Evolutionary conservation across 1,284 basidiomycete species (phyloP), one percentile per base, ranked within the genome.

Genomic region (Ganoderma multipileum): DNA sequence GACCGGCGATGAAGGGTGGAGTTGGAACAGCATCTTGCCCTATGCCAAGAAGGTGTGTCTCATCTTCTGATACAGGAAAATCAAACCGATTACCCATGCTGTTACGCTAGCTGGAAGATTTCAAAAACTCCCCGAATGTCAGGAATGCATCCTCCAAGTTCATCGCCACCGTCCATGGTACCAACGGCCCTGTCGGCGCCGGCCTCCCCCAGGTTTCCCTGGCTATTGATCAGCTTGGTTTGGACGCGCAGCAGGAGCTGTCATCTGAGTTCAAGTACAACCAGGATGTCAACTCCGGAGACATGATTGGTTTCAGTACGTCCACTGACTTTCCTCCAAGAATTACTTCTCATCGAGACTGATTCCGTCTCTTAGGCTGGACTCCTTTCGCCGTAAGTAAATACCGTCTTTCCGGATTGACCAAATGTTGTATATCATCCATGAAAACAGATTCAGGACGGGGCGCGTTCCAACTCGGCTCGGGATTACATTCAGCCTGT

Each of bases 241-340:
- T 82, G 36, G 67, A 78, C 14, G 78, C 83, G 0, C 78, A 78
- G 7, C 57, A 74, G 39, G 70, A 81, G 61, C 72, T 80, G 1
- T 42, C 74, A 0, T 66, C 68, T 0, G 77, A 81, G 61, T 84
- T 83, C 66, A 79, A 80, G 1, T 84, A 77, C 73, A 83, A 81
- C 66, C 67, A 75, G 20, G 84, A 86, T 68, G 73, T 79, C 55
- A 81, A 83, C 55, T 77, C 77, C 5, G 83, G 83, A 0, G 73
- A 81, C 61, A 73, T 76, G 3, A 72, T 81, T 39, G 83, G 83
- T 14, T 72, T 84, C 39, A 81, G 84, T 79, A 65, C 71, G 76
- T 63, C 20, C n/a, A 50, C n/a, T 77, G n/a, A 9, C 44, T 23
- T 38, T 38, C 26, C 6, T 63, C 44, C 59, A 33, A 58, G 12